Conservation (phyloP, 345 rosid species). For the Trapa incisa region DNA sequence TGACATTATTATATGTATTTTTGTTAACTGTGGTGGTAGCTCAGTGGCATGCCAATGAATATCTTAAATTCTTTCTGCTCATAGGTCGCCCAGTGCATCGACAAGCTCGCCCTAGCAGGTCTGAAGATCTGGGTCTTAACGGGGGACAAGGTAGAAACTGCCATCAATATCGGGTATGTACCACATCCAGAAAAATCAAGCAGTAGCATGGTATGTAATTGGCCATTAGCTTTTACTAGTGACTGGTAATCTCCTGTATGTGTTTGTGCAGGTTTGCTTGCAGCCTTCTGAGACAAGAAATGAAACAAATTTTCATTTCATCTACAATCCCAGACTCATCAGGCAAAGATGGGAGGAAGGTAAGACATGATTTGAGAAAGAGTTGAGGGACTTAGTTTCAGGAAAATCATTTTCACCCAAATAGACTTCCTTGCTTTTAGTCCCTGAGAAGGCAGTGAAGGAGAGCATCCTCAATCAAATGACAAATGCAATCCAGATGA, state of each 20-base stretch:
- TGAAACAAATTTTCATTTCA: constrained; percentile 41
- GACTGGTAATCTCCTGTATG: constrained; percentile 1
- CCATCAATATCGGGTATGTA: constrained; percentile 67
- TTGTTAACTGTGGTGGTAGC: too few species aligned
- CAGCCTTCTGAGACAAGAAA: constrained; percentile 69
- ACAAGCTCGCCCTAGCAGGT: constrained; percentile 85
- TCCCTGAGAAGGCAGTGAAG: constrained; percentile 36
- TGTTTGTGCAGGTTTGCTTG: constrained; percentile 51
- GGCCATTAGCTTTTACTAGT: not conserved
- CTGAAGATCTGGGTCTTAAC: constrained; percentile 79
- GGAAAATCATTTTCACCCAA: not conserved
- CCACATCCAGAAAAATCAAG: not conserved
- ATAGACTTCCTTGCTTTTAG: constrained; percentile 8
- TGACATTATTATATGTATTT: too few species aligned
- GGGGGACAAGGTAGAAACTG: constrained; percentile 81
- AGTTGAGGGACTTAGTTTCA: constrained; percentile 4
- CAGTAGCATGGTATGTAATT: not conserved
- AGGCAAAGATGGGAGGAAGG: constrained; percentile 18
- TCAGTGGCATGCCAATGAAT: not conserved
- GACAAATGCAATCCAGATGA: constrained; percentile 29
- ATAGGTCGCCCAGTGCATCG: constrained; percentile 80
- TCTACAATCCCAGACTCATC: constrained; percentile 20
- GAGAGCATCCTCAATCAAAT: constrained; percentile 42
- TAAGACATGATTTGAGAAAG: constrained; percentile 6
- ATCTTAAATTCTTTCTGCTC: not conserved